phyloP scores from a whole-genome alignment of 108 stramenopile genomes.

The Pseudonitzschia delicatissima region DNA sequence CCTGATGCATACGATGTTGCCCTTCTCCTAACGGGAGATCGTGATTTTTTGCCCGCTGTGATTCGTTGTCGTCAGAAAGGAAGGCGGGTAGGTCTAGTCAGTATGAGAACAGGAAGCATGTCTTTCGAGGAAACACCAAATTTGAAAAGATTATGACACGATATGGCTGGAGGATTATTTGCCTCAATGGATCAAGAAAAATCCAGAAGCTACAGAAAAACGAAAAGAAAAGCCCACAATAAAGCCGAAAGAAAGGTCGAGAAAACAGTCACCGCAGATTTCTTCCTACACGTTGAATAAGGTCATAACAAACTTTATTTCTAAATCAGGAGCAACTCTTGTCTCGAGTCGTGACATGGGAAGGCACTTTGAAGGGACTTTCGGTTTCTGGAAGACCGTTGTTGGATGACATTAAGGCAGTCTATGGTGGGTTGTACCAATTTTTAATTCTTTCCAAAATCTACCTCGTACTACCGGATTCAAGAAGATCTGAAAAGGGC shows the following conservation, averaged over 20 bases:
- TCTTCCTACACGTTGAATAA: constrained; percentile 58
- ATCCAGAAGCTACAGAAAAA: constrained; percentile 1
- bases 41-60: constrained; percentile 88
- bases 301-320: constrained; percentile 67
- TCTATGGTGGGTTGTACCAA: constrained; percentile 54
- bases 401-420: constrained; percentile 64
- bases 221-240: background rate
- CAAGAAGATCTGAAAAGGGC: background rate
- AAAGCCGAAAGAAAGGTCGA: background rate
- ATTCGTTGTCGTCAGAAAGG: constrained; percentile 80
- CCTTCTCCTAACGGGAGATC: constrained; percentile 79
- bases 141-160: constrained; percentile 69
- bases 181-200: constrained; percentile 57
- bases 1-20: constrained; percentile 86
- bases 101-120: constrained; percentile 57
- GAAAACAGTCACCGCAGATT: constrained; percentile 11
- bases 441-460: constrained; percentile 35
- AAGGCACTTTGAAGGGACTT: constrained; percentile 56
- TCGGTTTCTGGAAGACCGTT: constrained; percentile 48
- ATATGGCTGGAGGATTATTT: constrained; percentile 75
- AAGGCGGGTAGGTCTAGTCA: constrained; percentile 66
- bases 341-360: constrained; percentile 74
- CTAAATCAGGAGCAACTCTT: constrained; percentile 31
- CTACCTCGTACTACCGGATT: constrained; percentile 7
- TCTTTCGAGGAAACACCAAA: constrained; percentile 66